Conservation (phyloP, 495 filamentous ascomycete species). For the Xylaria venustula region DNA sequence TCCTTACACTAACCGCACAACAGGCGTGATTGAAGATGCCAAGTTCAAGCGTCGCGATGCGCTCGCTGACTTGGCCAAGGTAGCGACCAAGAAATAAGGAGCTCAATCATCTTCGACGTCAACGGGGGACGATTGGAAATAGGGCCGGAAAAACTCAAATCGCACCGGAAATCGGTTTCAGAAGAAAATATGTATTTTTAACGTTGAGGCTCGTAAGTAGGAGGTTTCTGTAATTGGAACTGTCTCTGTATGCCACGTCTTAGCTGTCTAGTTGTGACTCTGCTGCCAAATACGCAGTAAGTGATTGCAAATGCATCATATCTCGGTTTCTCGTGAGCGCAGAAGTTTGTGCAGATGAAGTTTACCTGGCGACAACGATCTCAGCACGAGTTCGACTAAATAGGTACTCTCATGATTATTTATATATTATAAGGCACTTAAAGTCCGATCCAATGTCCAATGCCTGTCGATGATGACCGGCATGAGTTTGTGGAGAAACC, state of each 20-base stretch:
- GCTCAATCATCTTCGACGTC: not conserved
- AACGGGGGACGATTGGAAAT: not conserved
- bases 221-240: not conserved
- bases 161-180: not conserved
- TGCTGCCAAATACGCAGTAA: too few species aligned
- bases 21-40: slow-evolving; percentile 67
- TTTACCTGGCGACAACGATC: too few species aligned
- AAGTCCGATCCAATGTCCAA: too few species aligned
- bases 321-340: too few species aligned
- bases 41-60: slow-evolving; percentile 72
- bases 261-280: not conserved
- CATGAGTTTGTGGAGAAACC: too few species aligned
- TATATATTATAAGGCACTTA: too few species aligned
- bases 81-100: slow-evolving; percentile 45
- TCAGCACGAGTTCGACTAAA: too few species aligned
- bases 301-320: too few species aligned
- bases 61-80: slow-evolving; percentile 59
- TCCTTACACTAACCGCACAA: slow-evolving; percentile 15
- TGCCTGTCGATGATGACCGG: too few species aligned
- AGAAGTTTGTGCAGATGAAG: too few species aligned
- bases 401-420: too few species aligned
- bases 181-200: not conserved
- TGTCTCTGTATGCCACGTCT: not conserved
- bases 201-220: not conserved
- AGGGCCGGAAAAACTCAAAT: not conserved